Evolutionary conservation across 495 filamentous ascomycete genomes (phyloP), one percentile per base, ranked within the genome.

Genomic region (Xylaria grammica): DNA sequence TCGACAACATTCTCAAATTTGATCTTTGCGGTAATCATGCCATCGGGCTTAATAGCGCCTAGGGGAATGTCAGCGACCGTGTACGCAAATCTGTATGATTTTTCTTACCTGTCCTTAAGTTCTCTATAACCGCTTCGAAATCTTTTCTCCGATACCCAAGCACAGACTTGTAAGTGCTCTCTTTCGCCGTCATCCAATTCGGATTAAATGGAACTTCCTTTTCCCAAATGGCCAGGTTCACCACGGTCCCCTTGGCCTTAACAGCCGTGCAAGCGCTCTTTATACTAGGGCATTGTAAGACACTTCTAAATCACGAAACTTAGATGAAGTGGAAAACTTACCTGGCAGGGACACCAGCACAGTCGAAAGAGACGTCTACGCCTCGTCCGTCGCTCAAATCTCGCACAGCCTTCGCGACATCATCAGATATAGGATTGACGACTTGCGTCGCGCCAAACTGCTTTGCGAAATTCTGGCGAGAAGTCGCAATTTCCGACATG

Each of bases 191-290:
- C 52, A 84, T 26, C 40, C 75, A 70, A 62, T 86, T 87, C 2
- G 83, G 81, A 2, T 70, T 67, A 27, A 88, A 73, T 6, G 72
- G 73, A n/a, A 80, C 78, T 1, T 69, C 54, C 65, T 84, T 83
- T 68, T 86, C 85, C 86, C 86, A 89, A 19, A 88, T 81, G 3
- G 87, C 85, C 44, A 89, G 80, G 61, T 89, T 89, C 5, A 88
- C 81, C 34, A 87, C 77, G 0, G 84, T 87, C 5, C 87, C 87
- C 48, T 80, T 73, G 3, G 77, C 77, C n/a, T 82, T 78, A 30
- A 83, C 71, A 0, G 82, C 78, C 27, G 77, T 67, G 32, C 87
- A 78, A 6, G 81, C 85, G 46, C 75, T 75, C 38, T 84, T 75
- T 6, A 89, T 57, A 13, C 54, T 57, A 17, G 30, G 38, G n/a